Conservation (phyloP, 257 asterid species). For the Solanum okadae region DNA sequence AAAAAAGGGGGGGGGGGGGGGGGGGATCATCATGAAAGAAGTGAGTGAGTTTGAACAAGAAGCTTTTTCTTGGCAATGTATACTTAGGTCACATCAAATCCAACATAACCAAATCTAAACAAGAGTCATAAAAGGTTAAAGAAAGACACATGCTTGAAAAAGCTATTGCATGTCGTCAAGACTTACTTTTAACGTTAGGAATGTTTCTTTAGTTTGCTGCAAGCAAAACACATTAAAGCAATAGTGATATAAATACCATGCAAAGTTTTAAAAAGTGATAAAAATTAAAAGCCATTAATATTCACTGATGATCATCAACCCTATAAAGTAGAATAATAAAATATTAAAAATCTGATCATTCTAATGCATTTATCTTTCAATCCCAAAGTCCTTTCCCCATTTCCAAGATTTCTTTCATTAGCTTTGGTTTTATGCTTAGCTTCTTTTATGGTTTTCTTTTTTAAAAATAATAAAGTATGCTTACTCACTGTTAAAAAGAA, state of each 20-base stretch:
- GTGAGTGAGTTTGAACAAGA: constrained; percentile 11
- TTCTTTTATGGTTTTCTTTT: constrained; percentile 2
- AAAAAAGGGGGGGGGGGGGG: accelerated
- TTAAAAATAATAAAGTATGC: background rate
- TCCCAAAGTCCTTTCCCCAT: constrained; percentile 17
- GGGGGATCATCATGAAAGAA: background rate
- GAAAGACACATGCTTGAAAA: constrained; percentile 20
- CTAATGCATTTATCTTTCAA: constrained; percentile 8
- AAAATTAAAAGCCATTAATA: constrained; percentile 13
- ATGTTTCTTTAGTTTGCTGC: constrained; percentile 22
- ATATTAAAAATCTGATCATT: background rate
- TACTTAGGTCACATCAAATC: constrained; percentile 6
- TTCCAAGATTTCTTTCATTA: constrained; percentile 22
- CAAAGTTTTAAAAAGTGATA: constrained; percentile 22
- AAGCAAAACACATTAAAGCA: background rate
- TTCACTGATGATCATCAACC: constrained; percentile 22
- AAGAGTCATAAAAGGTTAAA: constrained; percentile 23
- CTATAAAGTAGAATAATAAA: background rate
- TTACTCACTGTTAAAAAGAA: constrained; percentile 40
- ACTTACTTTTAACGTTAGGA: constrained; percentile 47
- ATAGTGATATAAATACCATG: background rate
- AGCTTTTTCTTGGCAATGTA: background rate
- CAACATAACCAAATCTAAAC: constrained; percentile 16
- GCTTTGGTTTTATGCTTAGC: constrained; percentile 28
- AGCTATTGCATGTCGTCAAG: constrained; percentile 9